Evolutionary conservation across 441 rosid species (phyloP).

Genomic region (Adansonia gregorii): DNA sequence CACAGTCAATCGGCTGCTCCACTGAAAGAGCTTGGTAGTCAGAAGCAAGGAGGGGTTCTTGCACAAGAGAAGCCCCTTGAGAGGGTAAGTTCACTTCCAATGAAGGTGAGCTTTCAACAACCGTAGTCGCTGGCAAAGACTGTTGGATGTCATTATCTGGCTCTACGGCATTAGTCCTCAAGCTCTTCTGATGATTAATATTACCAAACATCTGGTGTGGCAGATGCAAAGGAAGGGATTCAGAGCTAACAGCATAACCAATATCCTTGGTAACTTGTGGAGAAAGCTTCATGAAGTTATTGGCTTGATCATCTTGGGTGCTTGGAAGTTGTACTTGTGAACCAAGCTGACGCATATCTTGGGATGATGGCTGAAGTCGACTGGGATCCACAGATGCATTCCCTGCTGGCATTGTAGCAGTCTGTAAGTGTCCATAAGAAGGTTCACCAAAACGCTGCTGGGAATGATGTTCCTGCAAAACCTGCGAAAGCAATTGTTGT

Average conservation of each 20-base stretch:
- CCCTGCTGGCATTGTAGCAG: slow-evolving; percentile 51
- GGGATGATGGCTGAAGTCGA: slow-evolving; percentile 48
- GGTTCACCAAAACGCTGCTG: slow-evolving; percentile 58
- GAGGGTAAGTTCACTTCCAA: slow-evolving; percentile 42
- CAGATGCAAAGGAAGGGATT: slow-evolving; percentile 45
- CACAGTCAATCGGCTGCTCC: slow-evolving; percentile 42
- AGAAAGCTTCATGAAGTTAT: slow-evolving; percentile 49
- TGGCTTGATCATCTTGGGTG: slow-evolving; percentile 49
- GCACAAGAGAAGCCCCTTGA: slow-evolving; percentile 34
- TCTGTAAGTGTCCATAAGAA: slow-evolving; percentile 58
- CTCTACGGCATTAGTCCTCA: slow-evolving; percentile 43
- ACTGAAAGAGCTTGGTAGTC: slow-evolving; percentile 34
- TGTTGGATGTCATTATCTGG: slow-evolving; percentile 42
- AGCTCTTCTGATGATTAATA: slow-evolving; percentile 43
- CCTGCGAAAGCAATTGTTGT: slow-evolving; percentile 82
- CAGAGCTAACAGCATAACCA: slow-evolving; percentile 45
- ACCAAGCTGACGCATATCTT: slow-evolving; percentile 58
- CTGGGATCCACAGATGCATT: slow-evolving; percentile 47
- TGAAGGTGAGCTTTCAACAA: slow-evolving; percentile 40
- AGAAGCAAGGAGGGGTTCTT: slow-evolving; percentile 40
- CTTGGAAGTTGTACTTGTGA: slow-evolving; percentile 53
- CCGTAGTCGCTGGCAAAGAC: slow-evolving; percentile 37
- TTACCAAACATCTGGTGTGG: slow-evolving; percentile 64
- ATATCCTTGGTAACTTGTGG: slow-evolving; percentile 44
- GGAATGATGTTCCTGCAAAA: slow-evolving; percentile 70